phyloP scores from a whole-genome alignment of 2,329 filamentous ascomycete species.

The Paecilomyces dactylethromorphus region DNA sequence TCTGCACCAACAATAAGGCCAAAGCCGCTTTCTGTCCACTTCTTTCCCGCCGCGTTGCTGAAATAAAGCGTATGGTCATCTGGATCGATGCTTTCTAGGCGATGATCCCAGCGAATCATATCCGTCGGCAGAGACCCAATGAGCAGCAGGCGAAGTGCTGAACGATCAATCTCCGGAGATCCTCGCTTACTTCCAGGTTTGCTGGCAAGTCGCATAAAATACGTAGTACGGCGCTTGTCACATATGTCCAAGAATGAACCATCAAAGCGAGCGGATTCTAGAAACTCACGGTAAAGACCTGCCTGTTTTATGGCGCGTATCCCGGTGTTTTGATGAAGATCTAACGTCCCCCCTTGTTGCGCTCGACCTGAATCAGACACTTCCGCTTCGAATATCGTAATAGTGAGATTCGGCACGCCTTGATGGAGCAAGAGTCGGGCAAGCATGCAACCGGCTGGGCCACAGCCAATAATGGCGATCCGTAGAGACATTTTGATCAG shows the following conservation, averaged over 20 bases:
- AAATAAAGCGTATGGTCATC: no score
- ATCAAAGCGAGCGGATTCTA: no score
- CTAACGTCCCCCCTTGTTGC: conserved; percentile 2
- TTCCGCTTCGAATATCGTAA: conserved; percentile 26
- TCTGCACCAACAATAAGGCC: neutral
- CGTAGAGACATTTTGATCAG: neutral
- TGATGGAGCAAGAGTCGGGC: conserved; percentile 14
- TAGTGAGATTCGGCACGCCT: conserved; percentile 8
- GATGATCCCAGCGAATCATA: no score
- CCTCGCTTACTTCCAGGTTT: neutral
- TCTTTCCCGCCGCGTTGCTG: no score
- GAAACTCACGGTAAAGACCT: neutral
- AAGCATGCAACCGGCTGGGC: conserved; percentile 26
- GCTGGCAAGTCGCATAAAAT: neutral
- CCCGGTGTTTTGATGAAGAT: neutral
- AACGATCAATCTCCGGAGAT: no score
- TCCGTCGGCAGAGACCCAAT: no score
- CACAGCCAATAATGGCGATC: conserved; percentile 33
- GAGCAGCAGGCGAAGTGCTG: no score
- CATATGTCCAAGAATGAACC: no score
- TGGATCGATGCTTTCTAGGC: no score
- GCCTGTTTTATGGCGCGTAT: neutral
- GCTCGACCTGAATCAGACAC: conserved; percentile 14
- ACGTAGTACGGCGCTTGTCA: neutral
- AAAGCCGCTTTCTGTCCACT: neutral